Base-by-base conservation (phyloP, 768 basidiomycete species). In the Ramaria rubella region DNA sequence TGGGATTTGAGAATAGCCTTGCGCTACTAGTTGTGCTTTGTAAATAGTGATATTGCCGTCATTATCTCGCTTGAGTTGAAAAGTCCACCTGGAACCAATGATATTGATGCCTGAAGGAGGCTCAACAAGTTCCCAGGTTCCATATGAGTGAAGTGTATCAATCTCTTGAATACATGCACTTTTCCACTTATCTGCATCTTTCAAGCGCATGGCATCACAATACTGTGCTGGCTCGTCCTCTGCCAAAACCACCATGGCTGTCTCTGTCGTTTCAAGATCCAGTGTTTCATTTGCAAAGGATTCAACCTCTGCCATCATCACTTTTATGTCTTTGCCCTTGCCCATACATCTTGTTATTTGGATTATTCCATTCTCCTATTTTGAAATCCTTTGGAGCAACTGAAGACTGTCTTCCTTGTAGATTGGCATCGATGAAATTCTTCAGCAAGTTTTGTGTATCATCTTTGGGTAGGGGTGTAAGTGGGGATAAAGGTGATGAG, bases 1-100 rank as follows among this genome's bases (percentile, higher is more conserved):
- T 46, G n/a, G 42, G 14, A 49, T 31, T 48, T 69, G 65, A 12
- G 58, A 17, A 51, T 54, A 67, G 1, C 68, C 68, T 45, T 66
- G 50, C 8, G 67, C 66, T 6, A 69, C 66, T 8, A 65, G 43
- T 43, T 64, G 30, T 1, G 65, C 67, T 57, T 68, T 68, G 58
- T 61, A 56, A 36, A 60, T 57, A 24, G 51, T 48, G 11, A 62
- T 57, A 17, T 55, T 48, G 14, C 67, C 68, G 33, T 62, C 45
- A 9, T 30, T 43, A 38, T 68, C 58, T 19, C 49, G 45, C 53
- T 69, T 69, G 12, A 49, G n/a, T 12, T 58, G 49, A 54, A 60
- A 69, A 14, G 68, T 67, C 65, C 66, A 69, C 50, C 52, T 52
- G 38, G 34, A 46, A 1, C 56, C 59, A 30, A 68, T 61, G 1